Conservation (phyloP, 495 filamentous ascomycete genomes). For the Gamarada debralockiae region DNA sequence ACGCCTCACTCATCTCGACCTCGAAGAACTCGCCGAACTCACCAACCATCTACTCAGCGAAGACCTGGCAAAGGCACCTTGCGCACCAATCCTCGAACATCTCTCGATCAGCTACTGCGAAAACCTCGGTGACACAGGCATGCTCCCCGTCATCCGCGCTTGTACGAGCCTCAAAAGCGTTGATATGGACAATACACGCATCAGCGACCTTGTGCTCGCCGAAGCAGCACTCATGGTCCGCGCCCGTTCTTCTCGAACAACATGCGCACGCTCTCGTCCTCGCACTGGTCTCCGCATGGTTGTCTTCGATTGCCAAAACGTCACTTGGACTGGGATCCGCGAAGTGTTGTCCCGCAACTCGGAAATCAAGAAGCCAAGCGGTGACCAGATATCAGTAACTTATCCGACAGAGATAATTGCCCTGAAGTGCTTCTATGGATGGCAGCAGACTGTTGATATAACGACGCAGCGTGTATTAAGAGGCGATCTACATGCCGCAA, state of each 20-base stretch:
- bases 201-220: slow-evolving; percentile 81
- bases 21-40: slow-evolving; percentile 78
- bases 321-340: slow-evolving; percentile 90
- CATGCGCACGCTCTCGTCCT: slow-evolving; percentile 36
- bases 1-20: slow-evolving; percentile 76
- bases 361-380: slow-evolving; percentile 45
- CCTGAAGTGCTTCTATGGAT: slow-evolving; percentile 91
- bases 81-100: slow-evolving; percentile 65
- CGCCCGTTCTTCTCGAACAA: slow-evolving; percentile 51
- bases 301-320: slow-evolving; percentile 82
- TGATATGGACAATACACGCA: slow-evolving; percentile 91
- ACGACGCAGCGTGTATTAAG: slow-evolving; percentile 79
- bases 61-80: slow-evolving; percentile 68
- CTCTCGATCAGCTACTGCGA: slow-evolving; percentile 90
- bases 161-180: slow-evolving; percentile 66
- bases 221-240: slow-evolving; percentile 79
- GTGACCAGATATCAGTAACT: slow-evolving; percentile 21
- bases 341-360: slow-evolving; percentile 84
- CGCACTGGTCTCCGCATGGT: slow-evolving; percentile 69
- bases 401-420: slow-evolving; percentile 73
- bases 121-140: slow-evolving; percentile 74
- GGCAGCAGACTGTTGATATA: slow-evolving; percentile 91
- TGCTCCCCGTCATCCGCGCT: slow-evolving; percentile 75
- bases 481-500: slow-evolving; percentile 67
- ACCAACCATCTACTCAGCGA: slow-evolving; percentile 70